Evolutionary conservation across 352 stramenopile genomes (phyloP), one percentile per base, ranked within the genome.

Genomic region (Pythium plurisporium): DNA sequence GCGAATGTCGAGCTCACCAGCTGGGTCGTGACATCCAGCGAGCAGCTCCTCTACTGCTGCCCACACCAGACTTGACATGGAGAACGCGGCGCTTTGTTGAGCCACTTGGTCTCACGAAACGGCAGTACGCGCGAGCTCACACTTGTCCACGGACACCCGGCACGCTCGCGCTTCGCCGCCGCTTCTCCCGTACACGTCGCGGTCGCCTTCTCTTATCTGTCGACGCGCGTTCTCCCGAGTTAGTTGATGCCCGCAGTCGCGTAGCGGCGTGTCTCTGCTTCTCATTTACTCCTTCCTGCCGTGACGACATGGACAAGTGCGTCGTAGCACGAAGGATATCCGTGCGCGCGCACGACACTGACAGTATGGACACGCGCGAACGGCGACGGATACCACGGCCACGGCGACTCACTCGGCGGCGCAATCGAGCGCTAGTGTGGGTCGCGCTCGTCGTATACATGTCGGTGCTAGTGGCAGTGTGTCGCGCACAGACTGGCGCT

Each of bases 311-410:
- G 48, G 38, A n/a, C 48, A n/a, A 56, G 9, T 42, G 25, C 23
- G 30, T 56, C 25, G 48, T 36, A 36, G 14, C 48, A 36, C 33
- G 48, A 3, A 34, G 48, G 48, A 56, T 56, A 56, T 36, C n/a
- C 25, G 48, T 56, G 48, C 48, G 48, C 48, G 34, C 33, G 15
- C 20, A 36, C 9, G 33, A 6, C 22, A 10, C n/a, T 33, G 34
- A 14, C 23, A 12, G 4, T 11, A 11, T 26, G 20, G 25, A 34
- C 31, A 5, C 15, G 14, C 27, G n/a, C 23, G 42, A 33, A 10
- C 29, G 6, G 11, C 26, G 25, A 29, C 48, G 33, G 37, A 22
- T 42, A 52, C 5, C 14, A 25, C 33, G 25, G 7, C 22, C 10
- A 23, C 19, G 23, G 14, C 46, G 31, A 10, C 47, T 33, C 33